A percentile compares a stretch with the other conserved stretches of the same genome.
Conservation (phyloP, 1,139 yeast genomes). For the Nakaseomyces kungkrabaensis region DNA sequence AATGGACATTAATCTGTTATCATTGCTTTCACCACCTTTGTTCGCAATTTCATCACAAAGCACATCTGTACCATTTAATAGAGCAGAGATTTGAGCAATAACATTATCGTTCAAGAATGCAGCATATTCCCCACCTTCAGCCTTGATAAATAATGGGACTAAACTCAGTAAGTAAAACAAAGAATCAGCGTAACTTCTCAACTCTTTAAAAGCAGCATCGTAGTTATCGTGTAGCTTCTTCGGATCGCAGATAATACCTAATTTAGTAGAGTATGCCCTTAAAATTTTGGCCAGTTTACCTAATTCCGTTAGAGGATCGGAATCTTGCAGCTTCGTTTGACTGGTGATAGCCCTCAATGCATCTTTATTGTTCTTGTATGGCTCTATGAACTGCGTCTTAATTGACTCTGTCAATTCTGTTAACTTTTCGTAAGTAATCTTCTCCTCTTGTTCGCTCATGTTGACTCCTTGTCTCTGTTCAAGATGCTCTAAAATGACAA, state of each 20-base stretch:
- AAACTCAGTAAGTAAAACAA: constrained; percentile 39
- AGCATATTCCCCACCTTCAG: constrained; percentile 29
- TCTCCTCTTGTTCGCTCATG: neutral
- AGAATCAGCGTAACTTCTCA: constrained; percentile 41
- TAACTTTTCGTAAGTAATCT: constrained; percentile 6
- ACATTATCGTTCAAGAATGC: constrained; percentile 36
- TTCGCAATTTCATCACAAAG: constrained; percentile 30
- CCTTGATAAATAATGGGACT: constrained; percentile 34
- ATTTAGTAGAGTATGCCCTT: constrained; percentile 71
- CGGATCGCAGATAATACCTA: constrained; percentile 67
- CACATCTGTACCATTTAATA: constrained; percentile 28
- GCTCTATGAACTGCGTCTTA: constrained; percentile 15
- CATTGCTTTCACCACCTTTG: constrained; percentile 19
- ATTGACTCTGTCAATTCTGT: constrained; percentile 12
- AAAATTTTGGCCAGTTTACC: constrained; percentile 48
- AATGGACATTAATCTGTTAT: constrained; percentile 44
- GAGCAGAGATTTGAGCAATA: constrained; percentile 25
- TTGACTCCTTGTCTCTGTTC: neutral
- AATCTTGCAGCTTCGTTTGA: constrained; percentile 19
- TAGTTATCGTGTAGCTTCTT: constrained; percentile 22
- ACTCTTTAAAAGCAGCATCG: constrained; percentile 44
- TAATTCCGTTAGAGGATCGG: constrained; percentile 45
- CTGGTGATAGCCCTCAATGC: constrained; percentile 17
- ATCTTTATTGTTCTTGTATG: constrained; percentile 12
- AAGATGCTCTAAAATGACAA: too few species aligned